Conservation (phyloP, 495 filamentous ascomycete genomes). For the Penicillium lagena region DNA sequence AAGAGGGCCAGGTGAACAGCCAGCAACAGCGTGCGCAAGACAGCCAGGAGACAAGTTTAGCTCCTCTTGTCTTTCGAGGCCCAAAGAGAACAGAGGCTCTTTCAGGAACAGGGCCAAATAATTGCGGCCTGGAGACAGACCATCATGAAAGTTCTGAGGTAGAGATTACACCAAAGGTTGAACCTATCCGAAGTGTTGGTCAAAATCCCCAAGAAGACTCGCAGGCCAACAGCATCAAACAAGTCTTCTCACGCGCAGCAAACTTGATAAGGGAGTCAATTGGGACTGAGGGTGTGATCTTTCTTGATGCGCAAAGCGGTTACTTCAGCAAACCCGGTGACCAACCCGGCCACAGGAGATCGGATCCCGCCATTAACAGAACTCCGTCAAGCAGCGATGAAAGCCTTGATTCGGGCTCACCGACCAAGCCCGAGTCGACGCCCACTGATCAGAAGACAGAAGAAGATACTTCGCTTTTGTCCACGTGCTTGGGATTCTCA, state of each 20-base stretch:
- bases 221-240: conserved; percentile 1
- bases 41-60: background rate
- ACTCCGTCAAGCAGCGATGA: conserved; percentile 8
- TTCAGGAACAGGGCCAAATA: too few species aligned
- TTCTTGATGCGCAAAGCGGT: conserved; percentile 37
- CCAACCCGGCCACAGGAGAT: conserved; percentile 1
- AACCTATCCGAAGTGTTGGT: conserved; percentile 2
- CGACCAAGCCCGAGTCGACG: background rate
- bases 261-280: conserved; percentile 46
- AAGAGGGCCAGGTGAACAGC: conserved; percentile 16
- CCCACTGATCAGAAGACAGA: background rate
- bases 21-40: conserved; percentile 16
- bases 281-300: conserved; percentile 45
- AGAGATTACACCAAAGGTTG: background rate
- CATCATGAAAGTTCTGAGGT: background rate
- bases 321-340: conserved; percentile 9
- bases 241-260: conserved; percentile 28
- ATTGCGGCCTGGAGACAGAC: background rate
- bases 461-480: background rate
- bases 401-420: conserved; percentile 5
- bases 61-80: background rate
- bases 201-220: conserved; percentile 6
- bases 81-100: background rate
- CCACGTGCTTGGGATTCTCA: conserved; percentile 11
- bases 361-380: background rate